Conservation (phyloP, 192 early-diverging fungal species). For the Coemansia sp. region DNA sequence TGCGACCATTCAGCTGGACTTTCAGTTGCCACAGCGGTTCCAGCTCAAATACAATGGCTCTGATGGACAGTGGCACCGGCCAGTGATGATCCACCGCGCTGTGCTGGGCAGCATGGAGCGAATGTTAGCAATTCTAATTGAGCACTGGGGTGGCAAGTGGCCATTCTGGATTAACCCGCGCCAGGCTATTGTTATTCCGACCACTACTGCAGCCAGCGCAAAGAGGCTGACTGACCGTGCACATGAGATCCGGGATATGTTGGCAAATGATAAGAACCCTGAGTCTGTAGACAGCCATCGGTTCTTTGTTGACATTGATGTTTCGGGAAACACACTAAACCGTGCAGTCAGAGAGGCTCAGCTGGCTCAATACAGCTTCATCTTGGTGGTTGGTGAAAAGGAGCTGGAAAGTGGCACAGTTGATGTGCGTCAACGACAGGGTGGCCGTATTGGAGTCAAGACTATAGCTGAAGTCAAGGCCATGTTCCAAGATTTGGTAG, state of each 20-base stretch:
- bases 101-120: slow-evolving; percentile 89
- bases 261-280: slow-evolving; percentile 41
- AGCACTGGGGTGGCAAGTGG: slow-evolving; percentile 89
- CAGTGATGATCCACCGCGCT: slow-evolving; percentile 95
- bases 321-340: slow-evolving; percentile 62
- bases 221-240: slow-evolving; percentile 70
- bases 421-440: slow-evolving; percentile 72
- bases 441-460: slow-evolving; percentile 63
- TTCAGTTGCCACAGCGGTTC: slow-evolving; percentile 89
- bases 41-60: slow-evolving; percentile 71
- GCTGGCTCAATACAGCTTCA: slow-evolving; percentile 80
- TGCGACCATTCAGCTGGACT: slow-evolving; percentile 94
- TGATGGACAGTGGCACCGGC: slow-evolving; percentile 63
- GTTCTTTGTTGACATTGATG: slow-evolving; percentile 82
- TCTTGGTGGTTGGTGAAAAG: slow-evolving; percentile 81
- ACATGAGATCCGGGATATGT: slow-evolving; percentile 45
- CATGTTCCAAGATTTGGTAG: slow-evolving; percentile 61
- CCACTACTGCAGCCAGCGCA: slow-evolving; percentile 39
- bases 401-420: slow-evolving; percentile 70
- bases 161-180: slow-evolving; percentile 94
- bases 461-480: slow-evolving; percentile 55
- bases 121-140: slow-evolving; percentile 93
- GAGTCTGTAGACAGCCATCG: slow-evolving; percentile 58
- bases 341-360: slow-evolving; percentile 82
- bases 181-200: slow-evolving; percentile 83